phyloP scores from a whole-genome alignment of 1,284 basidiomycete genomes.

The Macrocystidia cucumis region DNA sequence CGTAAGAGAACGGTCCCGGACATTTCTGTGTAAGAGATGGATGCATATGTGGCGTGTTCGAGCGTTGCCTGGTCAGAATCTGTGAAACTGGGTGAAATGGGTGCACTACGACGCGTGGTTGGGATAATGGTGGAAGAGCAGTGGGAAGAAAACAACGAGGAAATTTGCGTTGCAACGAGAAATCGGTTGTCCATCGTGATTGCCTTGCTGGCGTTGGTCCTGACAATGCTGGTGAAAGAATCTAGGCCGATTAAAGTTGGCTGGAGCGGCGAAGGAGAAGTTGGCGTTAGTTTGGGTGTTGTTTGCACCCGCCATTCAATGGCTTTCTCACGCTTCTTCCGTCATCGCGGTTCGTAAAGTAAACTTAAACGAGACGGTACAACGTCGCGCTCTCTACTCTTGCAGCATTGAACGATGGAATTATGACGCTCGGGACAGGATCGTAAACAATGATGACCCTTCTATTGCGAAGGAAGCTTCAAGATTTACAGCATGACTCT shows the following conservation, averaged over 20 bases:
- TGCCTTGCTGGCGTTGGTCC: constrained; percentile 3
- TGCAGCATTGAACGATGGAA: no score
- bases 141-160: constrained; percentile 49
- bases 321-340: constrained; percentile 3
- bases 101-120: constrained; percentile 47
- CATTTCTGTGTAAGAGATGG: constrained; percentile 45
- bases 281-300: neutral
- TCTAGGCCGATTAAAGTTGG: constrained; percentile 1
- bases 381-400: neutral
- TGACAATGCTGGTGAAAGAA: neutral
- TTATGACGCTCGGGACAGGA: no score
- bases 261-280: neutral
- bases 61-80: constrained; percentile 50
- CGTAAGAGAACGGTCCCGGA: constrained; percentile 71
- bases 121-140: constrained; percentile 46
- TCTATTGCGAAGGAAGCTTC: no score
- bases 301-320: neutral
- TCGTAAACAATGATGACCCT: no score
- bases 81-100: constrained; percentile 32
- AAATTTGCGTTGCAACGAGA: constrained; percentile 56
- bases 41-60: constrained; percentile 71
- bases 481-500: no score
- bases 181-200: constrained; percentile 33
- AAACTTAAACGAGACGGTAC: neutral
- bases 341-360: constrained; percentile 1